A percentile compares a stretch with the other conserved stretches of the same genome.
Conservation (phyloP, 805 yeast genomes). For the Vanderwaltozyma yarrowii region DNA sequence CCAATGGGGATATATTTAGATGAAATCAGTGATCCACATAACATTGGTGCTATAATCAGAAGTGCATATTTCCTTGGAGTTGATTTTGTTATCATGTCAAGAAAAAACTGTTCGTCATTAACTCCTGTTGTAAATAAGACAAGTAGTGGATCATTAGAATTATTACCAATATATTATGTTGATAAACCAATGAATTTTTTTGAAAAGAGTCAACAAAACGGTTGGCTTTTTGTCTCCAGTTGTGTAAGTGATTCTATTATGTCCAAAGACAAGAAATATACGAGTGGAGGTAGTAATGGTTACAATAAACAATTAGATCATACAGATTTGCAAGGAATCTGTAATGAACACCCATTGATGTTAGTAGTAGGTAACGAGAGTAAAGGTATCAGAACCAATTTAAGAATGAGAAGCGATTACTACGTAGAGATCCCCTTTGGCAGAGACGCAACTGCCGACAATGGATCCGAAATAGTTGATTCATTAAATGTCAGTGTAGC, state of each 20-base stretch:
- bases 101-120: slow-evolving; percentile 59
- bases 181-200: slow-evolving; percentile 55
- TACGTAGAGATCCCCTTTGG: slow-evolving; percentile 28
- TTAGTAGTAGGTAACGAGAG: slow-evolving; percentile 84
- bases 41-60: slow-evolving; percentile 73
- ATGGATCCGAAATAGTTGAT: slow-evolving; percentile 36
- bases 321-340: slow-evolving; percentile 35
- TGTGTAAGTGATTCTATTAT: slow-evolving; percentile 32
- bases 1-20: slow-evolving; percentile 73
- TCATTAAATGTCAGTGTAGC: slow-evolving; percentile 89
- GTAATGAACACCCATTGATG: slow-evolving; percentile 47
- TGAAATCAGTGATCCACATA: slow-evolving; percentile 78
- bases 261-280: slow-evolving; percentile 26
- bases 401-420: slow-evolving; percentile 48
- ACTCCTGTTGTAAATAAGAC: slow-evolving; percentile 74
- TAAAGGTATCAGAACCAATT: slow-evolving; percentile 60
- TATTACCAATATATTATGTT: slow-evolving; percentile 48
- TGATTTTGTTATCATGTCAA: slow-evolving; percentile 65
- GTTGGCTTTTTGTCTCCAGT: slow-evolving; percentile 65
- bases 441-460: slow-evolving; percentile 1
- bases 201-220: slow-evolving; percentile 37
- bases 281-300: too few relatives aligned
- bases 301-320: slow-evolving; percentile 31
- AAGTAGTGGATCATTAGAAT: slow-evolving; percentile 77
- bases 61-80: slow-evolving; percentile 76